Evolutionary conservation across 257 asterid genomes (phyloP), one percentile per base, ranked within the genome.

Genomic region (Gentiana dahurica): DNA sequence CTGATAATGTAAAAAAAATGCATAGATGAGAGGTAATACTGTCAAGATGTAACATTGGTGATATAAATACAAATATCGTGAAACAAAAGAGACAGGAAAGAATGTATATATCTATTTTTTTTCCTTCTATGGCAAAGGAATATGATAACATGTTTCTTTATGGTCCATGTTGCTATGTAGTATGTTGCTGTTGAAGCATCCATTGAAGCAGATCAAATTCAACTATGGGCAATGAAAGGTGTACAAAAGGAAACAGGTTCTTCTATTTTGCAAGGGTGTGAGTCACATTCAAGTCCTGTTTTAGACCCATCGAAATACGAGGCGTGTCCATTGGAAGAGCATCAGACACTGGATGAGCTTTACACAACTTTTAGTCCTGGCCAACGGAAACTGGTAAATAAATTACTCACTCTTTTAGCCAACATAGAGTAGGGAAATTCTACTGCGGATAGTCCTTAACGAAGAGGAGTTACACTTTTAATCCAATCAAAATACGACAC

Each of bases 121-220:
- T 10, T 0, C 54, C n/a, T 39, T 39, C 41, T 24, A 12, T 34
- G 15, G 43, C 10, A 35, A 34, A 33, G 34, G 4, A 6, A 35
- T 13, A 49, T 4, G 32, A 57, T 34, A 44, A 12, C 6, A 4
- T 50, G 36, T 46, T 60, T 8, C 35, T 53, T 55, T 33, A 39
- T 24, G 9, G 55, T 48, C 64, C 65, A 36, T 51, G 15, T 59
- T 24, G 34, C 63, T 38, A n/a, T 79, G 81, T 86, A 92, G 97
- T 85, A 83, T 80, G 87, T 92, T 56, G 84, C 94, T 49, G 73
- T 77, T 81, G 95, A 88, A 70, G 81, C 95, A 58, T 81, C 88
- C 60, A 70, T 66, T 61, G 85, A 80, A 66, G 89, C 83, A 13
- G 75, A 67, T 58, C 80, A 80, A 68, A 78, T 92, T 4, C 88